A percentile compares a stretch with the other conserved stretches of the same genome.
These are phyloP conservation scores for Pythium utonaiense DNA, from an alignment of 352 stramenopile species.

Conservation along the genomic window DNA sequence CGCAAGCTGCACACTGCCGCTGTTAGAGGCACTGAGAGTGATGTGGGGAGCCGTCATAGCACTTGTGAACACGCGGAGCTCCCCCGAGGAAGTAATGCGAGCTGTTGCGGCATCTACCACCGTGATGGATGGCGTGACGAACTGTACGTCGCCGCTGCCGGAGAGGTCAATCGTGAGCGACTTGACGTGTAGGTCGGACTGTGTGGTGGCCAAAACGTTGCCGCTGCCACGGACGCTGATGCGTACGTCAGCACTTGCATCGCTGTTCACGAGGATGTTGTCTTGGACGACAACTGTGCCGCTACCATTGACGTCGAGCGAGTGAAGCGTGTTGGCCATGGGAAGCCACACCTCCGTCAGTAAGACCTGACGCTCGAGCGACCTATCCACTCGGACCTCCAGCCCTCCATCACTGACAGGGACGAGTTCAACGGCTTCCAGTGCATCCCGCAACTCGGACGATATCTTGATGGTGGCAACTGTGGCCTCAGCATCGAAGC, in stretches of 20 bases:
- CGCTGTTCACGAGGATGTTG: slow-evolving; percentile 21
- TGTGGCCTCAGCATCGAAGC: slow-evolving; percentile 12
- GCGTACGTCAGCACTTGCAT: slow-evolving; percentile 6
- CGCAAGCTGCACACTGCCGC: slow-evolving; percentile 22
- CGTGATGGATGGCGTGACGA: slow-evolving; percentile 17
- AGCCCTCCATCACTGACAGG: slow-evolving; percentile 7
- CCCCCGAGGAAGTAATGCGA: slow-evolving; percentile 14
- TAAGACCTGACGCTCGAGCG: slow-evolving; percentile 13
- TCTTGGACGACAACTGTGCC: slow-evolving; percentile 27
- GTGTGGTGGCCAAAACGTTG: slow-evolving; percentile 17
- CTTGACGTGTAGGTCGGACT: slow-evolving; percentile 13
- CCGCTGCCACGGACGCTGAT: slow-evolving; percentile 22
- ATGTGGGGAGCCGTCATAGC: slow-evolving; percentile 6
- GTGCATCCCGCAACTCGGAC: slow-evolving; percentile 7
- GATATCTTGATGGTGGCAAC: slow-evolving; percentile 26
- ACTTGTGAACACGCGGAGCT: slow-evolving; percentile 17
- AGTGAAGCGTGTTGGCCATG: slow-evolving; percentile 9
- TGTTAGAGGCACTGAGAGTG: slow-evolving; percentile 15
- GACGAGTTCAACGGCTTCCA: slow-evolving; percentile 18
- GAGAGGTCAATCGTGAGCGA: slow-evolving; percentile 25
- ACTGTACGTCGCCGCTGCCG: slow-evolving; percentile 29
- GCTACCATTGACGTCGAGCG: slow-evolving; percentile 1
- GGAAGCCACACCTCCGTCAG: slow-evolving; percentile 31
- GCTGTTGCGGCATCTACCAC: slow-evolving; percentile 1
- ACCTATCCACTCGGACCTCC: slow-evolving; percentile 10